Evolutionary conservation across 306 rosid genomes (phyloP).

Genomic region (Vicia faba): DNA sequence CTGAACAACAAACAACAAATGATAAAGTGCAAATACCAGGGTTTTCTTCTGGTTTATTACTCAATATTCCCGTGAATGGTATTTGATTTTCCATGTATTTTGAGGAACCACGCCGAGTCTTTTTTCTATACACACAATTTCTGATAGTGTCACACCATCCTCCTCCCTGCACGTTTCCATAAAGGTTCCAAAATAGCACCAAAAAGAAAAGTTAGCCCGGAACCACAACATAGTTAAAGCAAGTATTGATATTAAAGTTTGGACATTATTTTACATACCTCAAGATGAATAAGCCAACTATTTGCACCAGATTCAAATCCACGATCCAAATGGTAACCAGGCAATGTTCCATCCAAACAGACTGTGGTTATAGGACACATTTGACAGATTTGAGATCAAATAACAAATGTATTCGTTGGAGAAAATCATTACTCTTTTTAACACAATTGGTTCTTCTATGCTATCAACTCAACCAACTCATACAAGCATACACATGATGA

Average conservation of each 20-base stretch:
- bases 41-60: slow-evolving; percentile 76
- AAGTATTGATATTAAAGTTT: slow-evolving; percentile 14
- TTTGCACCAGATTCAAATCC: slow-evolving; percentile 76
- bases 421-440: too few species aligned
- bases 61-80: slow-evolving; percentile 77
- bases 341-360: slow-evolving; percentile 88
- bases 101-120: slow-evolving; percentile 85
- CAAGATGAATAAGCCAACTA: slow-evolving; percentile 86
- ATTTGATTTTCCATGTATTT: slow-evolving; percentile 71
- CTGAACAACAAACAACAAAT: slow-evolving; percentile 11
- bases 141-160: slow-evolving; percentile 83
- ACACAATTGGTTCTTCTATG: too few species aligned
- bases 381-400: too few species aligned
- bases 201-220: too few species aligned
- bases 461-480: too few species aligned
- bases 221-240: slow-evolving; percentile 12
- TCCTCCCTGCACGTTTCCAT: slow-evolving; percentile 63
- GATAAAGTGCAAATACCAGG: slow-evolving; percentile 54
- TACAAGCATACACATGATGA: too few species aligned
- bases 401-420: too few species aligned
- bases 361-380: slow-evolving; percentile 59
- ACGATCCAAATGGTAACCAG: slow-evolving; percentile 77
- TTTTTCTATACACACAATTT: slow-evolving; percentile 72
- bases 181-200: too few species aligned
- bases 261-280: slow-evolving; percentile 50